Conservation (phyloP, 2,329 filamentous ascomycete species). For the Colletotrichum sp. region DNA sequence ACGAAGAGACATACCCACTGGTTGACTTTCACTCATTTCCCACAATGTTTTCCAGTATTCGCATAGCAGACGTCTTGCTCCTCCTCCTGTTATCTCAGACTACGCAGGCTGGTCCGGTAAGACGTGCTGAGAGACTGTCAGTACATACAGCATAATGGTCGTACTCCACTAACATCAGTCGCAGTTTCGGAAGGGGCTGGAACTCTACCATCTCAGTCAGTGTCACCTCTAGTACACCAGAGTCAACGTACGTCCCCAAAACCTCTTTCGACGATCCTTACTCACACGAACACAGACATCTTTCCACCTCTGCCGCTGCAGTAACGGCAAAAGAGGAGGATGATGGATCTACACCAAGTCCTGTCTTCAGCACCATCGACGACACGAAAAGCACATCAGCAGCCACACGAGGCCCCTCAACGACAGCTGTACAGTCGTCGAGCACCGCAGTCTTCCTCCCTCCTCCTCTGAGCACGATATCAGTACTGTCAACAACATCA, state of each 20-base stretch:
- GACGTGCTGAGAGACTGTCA: constrained; percentile 14
- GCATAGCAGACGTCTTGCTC: constrained; percentile 9
- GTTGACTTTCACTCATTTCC: background rate
- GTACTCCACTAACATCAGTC: background rate
- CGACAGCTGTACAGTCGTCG: background rate
- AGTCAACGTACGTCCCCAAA: background rate
- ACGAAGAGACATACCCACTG: background rate
- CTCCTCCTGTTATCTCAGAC: constrained; percentile 15
- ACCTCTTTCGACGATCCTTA: background rate
- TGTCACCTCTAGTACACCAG: background rate
- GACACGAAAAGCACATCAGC: background rate
- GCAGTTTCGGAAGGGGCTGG: background rate
- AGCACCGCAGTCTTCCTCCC: background rate
- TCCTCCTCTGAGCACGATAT: background rate
- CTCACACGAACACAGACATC: background rate
- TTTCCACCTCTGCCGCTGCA: background rate
- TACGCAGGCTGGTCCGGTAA: constrained; percentile 23
- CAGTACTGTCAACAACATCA: background rate
- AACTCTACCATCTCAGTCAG: background rate
- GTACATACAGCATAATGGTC: background rate
- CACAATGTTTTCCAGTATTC: background rate
- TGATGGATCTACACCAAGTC: constrained; percentile 16
- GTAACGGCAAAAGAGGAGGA: constrained; percentile 2
- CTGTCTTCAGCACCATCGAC: constrained; percentile 19
- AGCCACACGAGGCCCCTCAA: background rate